Percentiles rank a stretch among this genome's conserved stretches.
Conservation (phyloP, 805 yeast species). For the Candida vaughaniae region DNA sequence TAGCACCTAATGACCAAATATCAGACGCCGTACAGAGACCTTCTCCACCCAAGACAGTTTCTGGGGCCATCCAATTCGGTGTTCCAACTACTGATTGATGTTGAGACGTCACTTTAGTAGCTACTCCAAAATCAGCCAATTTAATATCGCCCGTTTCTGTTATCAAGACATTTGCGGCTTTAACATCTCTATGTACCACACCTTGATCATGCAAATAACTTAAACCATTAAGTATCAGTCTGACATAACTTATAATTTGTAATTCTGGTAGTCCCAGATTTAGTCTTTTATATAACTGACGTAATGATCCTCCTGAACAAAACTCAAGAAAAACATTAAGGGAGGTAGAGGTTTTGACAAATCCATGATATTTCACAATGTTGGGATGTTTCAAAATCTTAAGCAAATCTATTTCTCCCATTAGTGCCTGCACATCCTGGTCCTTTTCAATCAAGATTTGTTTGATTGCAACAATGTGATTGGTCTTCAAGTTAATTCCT, state of each 20-base stretch:
- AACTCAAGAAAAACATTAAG: constrained; percentile 64
- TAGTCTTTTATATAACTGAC: constrained; percentile 47
- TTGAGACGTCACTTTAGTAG: constrained; percentile 53
- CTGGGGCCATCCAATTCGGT: constrained; percentile 99
- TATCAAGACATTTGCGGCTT: constrained; percentile 85
- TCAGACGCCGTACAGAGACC: constrained; percentile 90
- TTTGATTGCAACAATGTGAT: constrained; percentile 75
- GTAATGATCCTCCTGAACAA: constrained; percentile 61
- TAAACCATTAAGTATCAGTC: constrained; percentile 60
- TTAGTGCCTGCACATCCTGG: constrained; percentile 43
- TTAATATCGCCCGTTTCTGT: constrained; percentile 69
- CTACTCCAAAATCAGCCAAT: constrained; percentile 94
- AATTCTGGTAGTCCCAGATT: constrained; percentile 57
- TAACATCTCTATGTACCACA: constrained; percentile 83
- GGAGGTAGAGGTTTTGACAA: constrained; percentile 51
- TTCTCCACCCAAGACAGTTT: constrained; percentile 73
- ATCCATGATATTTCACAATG: constrained; percentile 68
- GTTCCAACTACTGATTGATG: constrained; percentile 68
- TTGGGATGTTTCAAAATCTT: constrained; percentile 64
- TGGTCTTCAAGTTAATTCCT: constrained; percentile 65
- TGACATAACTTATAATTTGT: constrained; percentile 48
- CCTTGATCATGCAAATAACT: constrained; percentile 67
- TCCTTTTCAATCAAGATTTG: constrained; percentile 61
- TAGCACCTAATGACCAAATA: constrained; percentile 94
- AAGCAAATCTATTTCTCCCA: constrained; percentile 69